Conservation (phyloP, 1,284 basidiomycete species). For the Pascua guehoae region DNA sequence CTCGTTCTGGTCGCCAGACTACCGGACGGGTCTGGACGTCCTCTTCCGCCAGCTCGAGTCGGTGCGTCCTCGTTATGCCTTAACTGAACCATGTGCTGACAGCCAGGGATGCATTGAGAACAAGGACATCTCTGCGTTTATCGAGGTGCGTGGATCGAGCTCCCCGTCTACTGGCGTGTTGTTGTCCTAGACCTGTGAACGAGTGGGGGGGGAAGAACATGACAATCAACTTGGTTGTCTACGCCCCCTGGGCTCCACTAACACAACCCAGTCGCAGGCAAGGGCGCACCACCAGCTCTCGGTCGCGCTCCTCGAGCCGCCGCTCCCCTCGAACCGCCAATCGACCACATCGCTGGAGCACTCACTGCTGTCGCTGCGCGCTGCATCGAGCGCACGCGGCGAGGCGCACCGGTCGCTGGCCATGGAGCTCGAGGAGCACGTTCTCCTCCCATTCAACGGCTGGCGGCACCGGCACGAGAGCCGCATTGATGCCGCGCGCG, state of each 20-base stretch:
- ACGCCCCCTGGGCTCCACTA: neutral
- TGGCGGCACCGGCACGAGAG: conserved; percentile 44
- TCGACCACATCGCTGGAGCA: conserved; percentile 40
- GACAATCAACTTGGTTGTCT: conserved; percentile 28
- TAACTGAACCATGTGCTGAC: conserved; percentile 2
- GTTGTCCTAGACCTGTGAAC: neutral
- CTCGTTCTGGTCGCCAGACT: conserved; percentile 89
- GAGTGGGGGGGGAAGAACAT: too few relatives aligned
- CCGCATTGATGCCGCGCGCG: conserved; percentile 32
- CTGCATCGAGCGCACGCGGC: conserved; percentile 33
- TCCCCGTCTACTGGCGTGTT: neutral
- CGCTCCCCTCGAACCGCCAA: conserved; percentile 12
- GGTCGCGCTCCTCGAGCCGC: conserved; percentile 45
- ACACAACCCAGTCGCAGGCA: conserved; percentile 51
- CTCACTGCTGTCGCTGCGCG: conserved; percentile 35
- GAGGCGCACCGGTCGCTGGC: conserved; percentile 41
- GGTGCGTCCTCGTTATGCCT: conserved; percentile 49
- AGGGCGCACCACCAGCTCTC: conserved; percentile 54
- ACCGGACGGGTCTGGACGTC: conserved; percentile 72
- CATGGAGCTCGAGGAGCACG: conserved; percentile 37
- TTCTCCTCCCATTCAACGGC: conserved; percentile 36
- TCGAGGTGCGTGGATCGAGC: conserved; percentile 58
- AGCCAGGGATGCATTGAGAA: conserved; percentile 59
- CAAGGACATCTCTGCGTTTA: conserved; percentile 73
- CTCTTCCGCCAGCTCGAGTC: conserved; percentile 73